These are phyloP conservation scores for Aureobasidium sp. DNA, from an alignment of 2,329 filamentous ascomycete genomes.

Conservation along the genomic window DNA sequence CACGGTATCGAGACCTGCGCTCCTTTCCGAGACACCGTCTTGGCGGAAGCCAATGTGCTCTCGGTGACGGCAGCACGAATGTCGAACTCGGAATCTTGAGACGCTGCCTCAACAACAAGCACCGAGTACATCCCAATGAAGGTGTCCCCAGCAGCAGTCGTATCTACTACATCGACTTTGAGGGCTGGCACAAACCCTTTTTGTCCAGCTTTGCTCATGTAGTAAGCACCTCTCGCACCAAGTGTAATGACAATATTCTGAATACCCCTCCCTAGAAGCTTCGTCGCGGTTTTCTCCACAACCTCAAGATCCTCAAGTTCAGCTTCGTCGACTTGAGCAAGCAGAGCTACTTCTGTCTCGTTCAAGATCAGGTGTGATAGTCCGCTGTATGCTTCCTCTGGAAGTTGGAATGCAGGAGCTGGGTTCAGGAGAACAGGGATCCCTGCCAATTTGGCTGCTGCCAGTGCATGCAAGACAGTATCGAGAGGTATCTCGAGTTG, in stretches of 20 bases:
- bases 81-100: neutral
- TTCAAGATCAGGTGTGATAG: slow-evolving; percentile 89
- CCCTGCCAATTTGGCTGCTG: too few relatives aligned
- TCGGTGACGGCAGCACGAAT: slow-evolving; percentile 11
- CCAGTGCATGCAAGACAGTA: slow-evolving; percentile 42
- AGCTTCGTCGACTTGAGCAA: slow-evolving; percentile 59
- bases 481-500: slow-evolving; percentile 53
- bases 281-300: slow-evolving; percentile 25
- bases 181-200: slow-evolving; percentile 52
- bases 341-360: slow-evolving; percentile 85
- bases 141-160: slow-evolving; percentile 94
- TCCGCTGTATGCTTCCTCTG: slow-evolving; percentile 68
- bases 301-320: slow-evolving; percentile 33
- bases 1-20: slow-evolving; percentile 12
- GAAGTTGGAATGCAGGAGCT: slow-evolving; percentile 74
- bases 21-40: neutral
- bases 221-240: slow-evolving; percentile 64
- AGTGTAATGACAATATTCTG: slow-evolving; percentile 85
- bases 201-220: slow-evolving; percentile 29
- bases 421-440: slow-evolving; percentile 93
- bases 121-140: slow-evolving; percentile 74
- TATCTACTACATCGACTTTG: slow-evolving; percentile 86
- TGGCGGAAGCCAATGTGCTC: slow-evolving; percentile 7
- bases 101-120: slow-evolving; percentile 3
- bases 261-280: slow-evolving; percentile 77